Conservation (phyloP, 768 basidiomycete species). For the Russula foetens region DNA sequence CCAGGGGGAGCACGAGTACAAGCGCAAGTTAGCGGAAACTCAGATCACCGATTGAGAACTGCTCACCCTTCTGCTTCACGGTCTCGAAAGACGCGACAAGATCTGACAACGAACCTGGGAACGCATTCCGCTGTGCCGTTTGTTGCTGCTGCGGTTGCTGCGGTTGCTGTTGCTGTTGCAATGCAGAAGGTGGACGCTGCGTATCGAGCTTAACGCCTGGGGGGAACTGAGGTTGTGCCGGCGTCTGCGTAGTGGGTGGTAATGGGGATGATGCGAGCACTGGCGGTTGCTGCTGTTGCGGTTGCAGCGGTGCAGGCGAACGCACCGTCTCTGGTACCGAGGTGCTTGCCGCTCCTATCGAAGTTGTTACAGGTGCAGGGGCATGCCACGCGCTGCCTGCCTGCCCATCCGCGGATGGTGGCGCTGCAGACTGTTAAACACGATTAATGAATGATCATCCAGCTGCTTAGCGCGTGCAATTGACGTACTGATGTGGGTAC, state of each 20-base stretch:
- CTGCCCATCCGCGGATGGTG: constrained; percentile 7
- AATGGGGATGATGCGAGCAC: constrained; percentile 10
- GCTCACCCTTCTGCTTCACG: constrained; percentile 90
- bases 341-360: constrained; percentile 2
- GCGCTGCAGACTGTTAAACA: background rate
- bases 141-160: constrained; percentile 31
- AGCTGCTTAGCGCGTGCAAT: background rate
- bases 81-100: constrained; percentile 91
- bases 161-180: constrained; percentile 32
- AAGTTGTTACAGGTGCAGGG: background rate
- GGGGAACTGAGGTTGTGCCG: constrained; percentile 18
- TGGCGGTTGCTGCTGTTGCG: constrained; percentile 29
- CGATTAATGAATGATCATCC: background rate
- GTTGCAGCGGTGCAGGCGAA: constrained; percentile 44
- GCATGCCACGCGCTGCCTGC: constrained; percentile 11
- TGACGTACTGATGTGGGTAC: constrained; percentile 2
- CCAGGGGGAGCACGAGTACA: constrained; percentile 20
- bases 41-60: background rate
- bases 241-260: background rate
- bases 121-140: constrained; percentile 30
- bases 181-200: constrained; percentile 17
- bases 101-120: constrained; percentile 85
- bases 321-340: constrained; percentile 28
- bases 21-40: background rate
- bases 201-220: constrained; percentile 20